These are phyloP conservation scores for Tribonema minus DNA, from an alignment of 108 stramenopile genomes.

Conservation along the genomic window DNA sequence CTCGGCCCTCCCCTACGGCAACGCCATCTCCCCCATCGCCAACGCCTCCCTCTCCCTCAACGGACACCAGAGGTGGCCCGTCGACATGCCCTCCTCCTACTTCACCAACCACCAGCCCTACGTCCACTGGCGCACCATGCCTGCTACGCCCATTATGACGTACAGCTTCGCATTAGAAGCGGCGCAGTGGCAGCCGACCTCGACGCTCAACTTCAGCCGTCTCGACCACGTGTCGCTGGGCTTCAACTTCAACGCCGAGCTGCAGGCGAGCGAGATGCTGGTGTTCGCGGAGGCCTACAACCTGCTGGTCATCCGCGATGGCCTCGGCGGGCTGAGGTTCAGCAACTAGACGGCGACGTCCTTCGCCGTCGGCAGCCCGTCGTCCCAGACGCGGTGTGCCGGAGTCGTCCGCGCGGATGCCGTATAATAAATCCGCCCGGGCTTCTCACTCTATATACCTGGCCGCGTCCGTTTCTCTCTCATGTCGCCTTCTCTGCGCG, in stretches of 20 bases:
- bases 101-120: constrained; percentile 1
- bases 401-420: too few relatives aligned
- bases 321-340: too few relatives aligned
- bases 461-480: too few relatives aligned
- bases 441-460: too few relatives aligned
- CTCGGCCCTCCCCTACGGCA: background rate
- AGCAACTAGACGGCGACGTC: too few relatives aligned
- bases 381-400: too few relatives aligned
- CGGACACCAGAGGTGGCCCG: background rate
- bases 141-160: background rate
- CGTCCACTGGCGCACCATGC: background rate
- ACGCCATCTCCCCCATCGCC: background rate
- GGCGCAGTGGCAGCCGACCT: background rate
- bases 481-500: too few relatives aligned
- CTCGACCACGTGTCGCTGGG: constrained; percentile 6
- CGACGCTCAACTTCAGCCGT: constrained; percentile 4
- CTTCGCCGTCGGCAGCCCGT: too few relatives aligned
- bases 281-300: background rate
- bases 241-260: background rate
- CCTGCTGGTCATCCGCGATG: background rate
- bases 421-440: too few relatives aligned
- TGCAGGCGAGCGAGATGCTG: background rate
- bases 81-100: background rate
- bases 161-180: background rate
- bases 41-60: background rate